These are phyloP conservation scores for Aspergillus olivimuriae DNA, from an alignment of 495 filamentous ascomycete species.

Conservation along the genomic window DNA sequence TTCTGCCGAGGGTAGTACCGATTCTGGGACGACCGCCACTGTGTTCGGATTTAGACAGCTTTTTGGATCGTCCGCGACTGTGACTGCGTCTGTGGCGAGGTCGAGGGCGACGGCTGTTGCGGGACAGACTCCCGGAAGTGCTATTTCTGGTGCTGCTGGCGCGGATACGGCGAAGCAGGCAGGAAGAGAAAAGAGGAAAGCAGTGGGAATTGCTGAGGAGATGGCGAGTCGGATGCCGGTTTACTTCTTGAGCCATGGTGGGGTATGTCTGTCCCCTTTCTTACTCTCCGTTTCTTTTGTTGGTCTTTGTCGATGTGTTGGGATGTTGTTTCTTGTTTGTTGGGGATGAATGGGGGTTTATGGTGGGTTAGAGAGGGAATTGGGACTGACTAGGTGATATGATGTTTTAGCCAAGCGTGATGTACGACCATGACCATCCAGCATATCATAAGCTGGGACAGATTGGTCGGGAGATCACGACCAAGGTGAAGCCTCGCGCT, in stretches of 20 bases:
- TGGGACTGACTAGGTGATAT: neutral
- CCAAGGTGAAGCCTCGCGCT: conserved; percentile 71
- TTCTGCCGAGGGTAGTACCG: neutral
- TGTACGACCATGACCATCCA: conserved; percentile 68
- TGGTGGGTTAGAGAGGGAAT: too few relatives aligned
- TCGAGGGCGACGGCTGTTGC: neutral
- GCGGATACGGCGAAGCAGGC: neutral
- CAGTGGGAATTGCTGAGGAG: neutral
- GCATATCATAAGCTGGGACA: conserved; percentile 61
- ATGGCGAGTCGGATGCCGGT: conserved; percentile 49
- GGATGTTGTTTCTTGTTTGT: too few relatives aligned
- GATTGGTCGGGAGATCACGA: conserved; percentile 74
- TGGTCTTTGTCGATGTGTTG: neutral
- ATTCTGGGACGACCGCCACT: conserved; percentile 19
- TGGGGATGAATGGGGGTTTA: too few relatives aligned
- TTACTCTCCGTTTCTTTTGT: neutral
- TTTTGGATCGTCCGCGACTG: conserved; percentile 5
- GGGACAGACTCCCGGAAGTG: neutral
- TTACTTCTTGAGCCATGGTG: conserved; percentile 76
- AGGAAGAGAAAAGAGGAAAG: neutral
- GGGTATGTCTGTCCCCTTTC: conserved; percentile 43
- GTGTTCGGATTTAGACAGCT: conserved; percentile 27
- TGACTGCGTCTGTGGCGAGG: neutral
- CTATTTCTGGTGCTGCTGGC: too few relatives aligned
- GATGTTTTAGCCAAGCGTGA: conserved; percentile 63